Evolutionary conservation across 768 basidiomycete species (phyloP).

Genomic region (Lentinula aciculospora): DNA sequence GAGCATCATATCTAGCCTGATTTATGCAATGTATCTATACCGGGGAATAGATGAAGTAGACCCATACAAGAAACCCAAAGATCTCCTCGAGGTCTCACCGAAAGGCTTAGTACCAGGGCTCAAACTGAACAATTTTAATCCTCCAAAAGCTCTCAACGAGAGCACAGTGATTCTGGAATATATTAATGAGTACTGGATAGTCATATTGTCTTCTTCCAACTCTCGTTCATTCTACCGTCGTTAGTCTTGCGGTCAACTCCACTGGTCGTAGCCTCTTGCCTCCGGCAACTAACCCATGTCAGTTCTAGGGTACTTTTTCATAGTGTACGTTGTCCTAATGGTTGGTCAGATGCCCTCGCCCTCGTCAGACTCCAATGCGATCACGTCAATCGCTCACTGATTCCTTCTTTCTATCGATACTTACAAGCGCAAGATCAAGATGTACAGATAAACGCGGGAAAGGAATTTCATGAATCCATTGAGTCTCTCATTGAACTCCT

Average conservation of each 20-base stretch:
- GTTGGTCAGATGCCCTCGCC: constrained; percentile 52
- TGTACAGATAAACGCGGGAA: constrained; percentile 45
- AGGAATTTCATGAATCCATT: constrained; percentile 49
- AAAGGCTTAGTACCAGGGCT: constrained; percentile 77
- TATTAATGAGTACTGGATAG: constrained; percentile 55
- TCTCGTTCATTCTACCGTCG: not conserved
- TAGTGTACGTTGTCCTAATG: not conserved
- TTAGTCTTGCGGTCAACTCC: constrained; percentile 44
- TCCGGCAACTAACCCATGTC: constrained; percentile 53
- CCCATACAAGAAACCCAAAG: constrained; percentile 76
- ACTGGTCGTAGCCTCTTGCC: constrained; percentile 53
- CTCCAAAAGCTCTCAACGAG: constrained; percentile 66
- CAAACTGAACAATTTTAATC: constrained; percentile 45
- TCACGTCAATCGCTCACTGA: constrained; percentile 55
- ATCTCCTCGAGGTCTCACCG: constrained; percentile 75
- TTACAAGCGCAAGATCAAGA: constrained; percentile 60
- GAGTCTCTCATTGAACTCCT: constrained; percentile 47
- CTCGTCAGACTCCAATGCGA: constrained; percentile 65
- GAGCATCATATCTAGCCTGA: constrained; percentile 8
- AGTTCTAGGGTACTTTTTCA: constrained; percentile 14
- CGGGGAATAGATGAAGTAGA: constrained; percentile 61
- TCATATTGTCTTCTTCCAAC: not conserved
- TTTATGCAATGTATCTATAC: not conserved
- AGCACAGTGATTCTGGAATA: constrained; percentile 77
- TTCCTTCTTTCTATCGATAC: constrained; percentile 72